Conservation (phyloP, 2,329 filamentous ascomycete genomes). For the Pseudopithomyces maydicus region DNA sequence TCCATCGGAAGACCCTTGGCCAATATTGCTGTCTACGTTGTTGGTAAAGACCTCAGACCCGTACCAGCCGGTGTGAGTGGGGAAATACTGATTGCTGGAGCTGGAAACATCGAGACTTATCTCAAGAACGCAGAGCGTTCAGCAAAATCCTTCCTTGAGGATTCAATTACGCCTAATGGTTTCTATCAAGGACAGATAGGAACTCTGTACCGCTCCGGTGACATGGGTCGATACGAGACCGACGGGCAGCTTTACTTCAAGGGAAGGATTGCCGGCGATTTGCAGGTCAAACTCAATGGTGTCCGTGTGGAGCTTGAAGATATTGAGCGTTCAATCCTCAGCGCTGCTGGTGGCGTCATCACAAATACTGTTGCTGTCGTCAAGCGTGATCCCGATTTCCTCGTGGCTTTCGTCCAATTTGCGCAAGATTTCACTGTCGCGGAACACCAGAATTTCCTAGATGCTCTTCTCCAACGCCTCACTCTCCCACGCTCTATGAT, state of each 20-base stretch:
- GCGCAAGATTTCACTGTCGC: background rate
- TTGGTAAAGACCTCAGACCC: slow-evolving; percentile 7
- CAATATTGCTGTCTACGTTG: slow-evolving; percentile 15
- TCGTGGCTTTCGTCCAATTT: slow-evolving; percentile 41
- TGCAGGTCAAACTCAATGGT: slow-evolving; percentile 54
- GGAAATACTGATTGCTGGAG: slow-evolving; percentile 50
- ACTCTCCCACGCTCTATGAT: background rate
- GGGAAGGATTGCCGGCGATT: slow-evolving; percentile 50
- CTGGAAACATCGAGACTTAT: slow-evolving; percentile 45
- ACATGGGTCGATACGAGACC: slow-evolving; percentile 40
- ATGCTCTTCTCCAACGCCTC: background rate
- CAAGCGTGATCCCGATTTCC: slow-evolving; percentile 20
- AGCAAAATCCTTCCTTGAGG: slow-evolving; percentile 20
- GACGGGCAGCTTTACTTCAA: slow-evolving; percentile 45
- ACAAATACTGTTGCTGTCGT: slow-evolving; percentile 29
- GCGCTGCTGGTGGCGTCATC: slow-evolving; percentile 16
- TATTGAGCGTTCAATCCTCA: slow-evolving; percentile 43
- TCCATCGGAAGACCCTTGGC: background rate
- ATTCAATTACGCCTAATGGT: background rate
- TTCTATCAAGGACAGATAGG: background rate
- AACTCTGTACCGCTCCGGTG: slow-evolving; percentile 48
- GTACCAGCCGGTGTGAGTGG: slow-evolving; percentile 29
- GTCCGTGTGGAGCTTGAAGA: slow-evolving; percentile 55
- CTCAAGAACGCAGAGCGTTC: slow-evolving; percentile 24
- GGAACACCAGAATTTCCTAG: background rate